Evolutionary conservation across 176 grass and related monocot genomes (phyloP), one percentile per base, ranked within the genome.

Genomic region (Triticum dicoccoides): DNA sequence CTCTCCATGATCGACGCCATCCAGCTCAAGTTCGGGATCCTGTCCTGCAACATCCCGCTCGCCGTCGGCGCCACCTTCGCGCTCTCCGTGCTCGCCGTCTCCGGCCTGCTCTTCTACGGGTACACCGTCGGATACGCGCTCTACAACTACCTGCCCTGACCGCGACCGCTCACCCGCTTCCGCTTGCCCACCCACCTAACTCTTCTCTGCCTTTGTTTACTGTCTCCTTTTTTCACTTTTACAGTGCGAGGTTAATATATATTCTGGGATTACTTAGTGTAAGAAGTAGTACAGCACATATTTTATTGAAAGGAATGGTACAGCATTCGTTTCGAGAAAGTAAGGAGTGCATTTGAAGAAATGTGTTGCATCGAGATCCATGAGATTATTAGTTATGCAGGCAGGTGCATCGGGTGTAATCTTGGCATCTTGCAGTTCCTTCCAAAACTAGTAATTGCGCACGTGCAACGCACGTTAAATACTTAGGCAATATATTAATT

Each of bases 1-100:
- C 65, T 92, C 1, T 92, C 87, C 83, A 92, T 86, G 90, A 80
- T 92, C 27, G 84, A 92, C 29, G 90, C 87, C 67, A 86, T 89
- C 67, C 83, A 92, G 87, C 86, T 92, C 80, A 92, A 89, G 78
- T 89, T 92, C 45, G 87, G 83, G 0, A 5, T 89, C 37, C 8
- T 92, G 4, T 92, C 90, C 5, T 92, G 90, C 59, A 66, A 73
- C 74, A 86, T 44, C 61, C 66, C 82, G 4, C 23, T 89, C 67
- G 87, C 83, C 59, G 74, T 92, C 80, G 83, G 74, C 27, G 9
- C 90, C 27, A 83, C 84, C 3, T 73, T 89, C 44, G 90, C 73
- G 3, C 90, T 92, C 33, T 21, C 65, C 17, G 44, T 0, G 34
- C 90, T 92, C 80, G 87, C 86, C 87, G 41, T 89, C 47, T 15